A percentile compares a stretch with the other conserved stretches of the same genome.
phyloP scores from a whole-genome alignment of 2,329 filamentous ascomycete genomes.

The Exophiala mesophila region DNA sequence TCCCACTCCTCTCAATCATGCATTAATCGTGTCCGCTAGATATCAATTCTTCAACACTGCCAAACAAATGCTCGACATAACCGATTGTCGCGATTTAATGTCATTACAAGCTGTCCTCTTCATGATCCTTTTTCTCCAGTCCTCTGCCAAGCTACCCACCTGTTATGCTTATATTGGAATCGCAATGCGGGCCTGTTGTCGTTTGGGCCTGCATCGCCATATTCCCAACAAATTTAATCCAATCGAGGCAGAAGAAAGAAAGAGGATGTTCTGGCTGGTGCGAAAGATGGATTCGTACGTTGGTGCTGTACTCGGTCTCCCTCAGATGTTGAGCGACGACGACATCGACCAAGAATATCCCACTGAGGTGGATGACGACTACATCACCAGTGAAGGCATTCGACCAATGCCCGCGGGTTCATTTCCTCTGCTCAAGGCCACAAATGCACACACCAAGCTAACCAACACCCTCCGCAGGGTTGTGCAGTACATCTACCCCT shows the following conservation, averaged over 20 bases:
- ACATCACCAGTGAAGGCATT: conserved; percentile 43
- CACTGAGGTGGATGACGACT: conserved; percentile 43
- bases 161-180: conserved; percentile 79
- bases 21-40: conserved; percentile 40
- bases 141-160: conserved; percentile 70
- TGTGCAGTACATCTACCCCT: conserved; percentile 59
- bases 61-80: conserved; percentile 57
- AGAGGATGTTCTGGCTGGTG: conserved; percentile 55
- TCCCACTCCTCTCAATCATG: conserved; percentile 5
- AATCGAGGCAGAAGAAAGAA: conserved; percentile 67
- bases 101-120: conserved; percentile 72
- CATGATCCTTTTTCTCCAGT: conserved; percentile 76
- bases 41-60: conserved; percentile 70
- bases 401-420: conserved; percentile 51
- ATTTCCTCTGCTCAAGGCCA: conserved; percentile 54
- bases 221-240: conserved; percentile 64
- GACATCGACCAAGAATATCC: conserved; percentile 49
- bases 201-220: conserved; percentile 72
- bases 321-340: conserved; percentile 46
- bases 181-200: conserved; percentile 67
- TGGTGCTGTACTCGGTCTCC: conserved; percentile 45
- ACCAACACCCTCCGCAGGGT: conserved; percentile 57
- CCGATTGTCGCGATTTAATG: conserved; percentile 64
- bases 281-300: conserved; percentile 50
- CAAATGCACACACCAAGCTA: conserved; percentile 57